A percentile compares a stretch with the other conserved stretches of the same genome.
phyloP scores from a whole-genome alignment of 768 basidiomycete species.

The Tulasnella sp. region DNA sequence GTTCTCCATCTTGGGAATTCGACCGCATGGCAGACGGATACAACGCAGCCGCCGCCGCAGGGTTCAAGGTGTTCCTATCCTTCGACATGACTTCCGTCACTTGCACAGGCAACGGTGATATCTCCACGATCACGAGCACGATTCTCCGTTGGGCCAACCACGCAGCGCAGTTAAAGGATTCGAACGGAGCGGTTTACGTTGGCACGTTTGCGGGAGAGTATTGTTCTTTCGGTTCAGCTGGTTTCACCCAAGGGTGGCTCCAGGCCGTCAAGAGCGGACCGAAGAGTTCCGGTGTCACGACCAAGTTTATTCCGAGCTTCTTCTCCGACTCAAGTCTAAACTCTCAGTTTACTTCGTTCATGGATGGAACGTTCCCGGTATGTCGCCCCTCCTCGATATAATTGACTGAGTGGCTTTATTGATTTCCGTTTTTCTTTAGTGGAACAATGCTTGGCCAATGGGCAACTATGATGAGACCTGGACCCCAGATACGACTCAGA shows the following conservation, averaged over 20 bases:
- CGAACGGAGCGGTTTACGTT: conserved; percentile 26
- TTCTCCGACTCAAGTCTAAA: conserved; percentile 28
- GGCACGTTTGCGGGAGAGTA: conserved; percentile 47
- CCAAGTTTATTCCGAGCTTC: conserved; percentile 29
- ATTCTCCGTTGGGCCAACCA: conserved; percentile 24
- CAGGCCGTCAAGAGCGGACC: conserved; percentile 40
- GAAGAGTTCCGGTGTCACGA: conserved; percentile 23
- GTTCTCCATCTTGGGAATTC: conserved; percentile 48
- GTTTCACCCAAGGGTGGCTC: conserved; percentile 48
- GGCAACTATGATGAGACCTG: conserved; percentile 35
- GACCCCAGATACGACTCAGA: conserved; percentile 37
- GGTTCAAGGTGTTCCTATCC: conserved; percentile 61
- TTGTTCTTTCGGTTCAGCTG: conserved; percentile 57
- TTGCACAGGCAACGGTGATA: conserved; percentile 14
- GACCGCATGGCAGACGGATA: conserved; percentile 57
- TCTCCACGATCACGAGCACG: conserved; percentile 22
- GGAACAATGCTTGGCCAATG: conserved; percentile 76
- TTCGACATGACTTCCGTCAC: conserved; percentile 45
- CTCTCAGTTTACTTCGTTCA: conserved; percentile 13
- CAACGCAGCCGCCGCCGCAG: conserved; percentile 43
- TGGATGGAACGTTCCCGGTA: conserved; percentile 23
- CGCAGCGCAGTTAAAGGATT: conserved; percentile 29
- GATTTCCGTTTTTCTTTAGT: conserved; percentile 36
- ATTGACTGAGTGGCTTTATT: conserved; percentile 24
- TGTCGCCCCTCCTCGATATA: background rate